A percentile compares a stretch with the other conserved stretches of the same genome.
phyloP scores from a whole-genome alignment of 441 rosid genomes.

The Capsella rubella region DNA sequence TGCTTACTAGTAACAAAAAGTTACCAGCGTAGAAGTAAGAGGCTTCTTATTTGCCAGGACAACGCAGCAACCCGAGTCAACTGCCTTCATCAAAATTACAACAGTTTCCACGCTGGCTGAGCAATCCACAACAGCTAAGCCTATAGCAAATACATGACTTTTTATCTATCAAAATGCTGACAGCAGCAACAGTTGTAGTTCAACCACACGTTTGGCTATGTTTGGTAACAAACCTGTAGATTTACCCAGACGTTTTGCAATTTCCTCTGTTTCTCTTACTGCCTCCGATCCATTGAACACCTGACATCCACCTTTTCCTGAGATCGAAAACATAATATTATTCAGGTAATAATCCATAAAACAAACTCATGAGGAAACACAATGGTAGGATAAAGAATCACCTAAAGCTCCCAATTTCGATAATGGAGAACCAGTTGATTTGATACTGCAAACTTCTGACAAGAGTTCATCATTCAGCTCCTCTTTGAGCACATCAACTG shows the following conservation, averaged over 20 bases:
- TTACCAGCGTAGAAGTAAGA: slow-evolving; percentile 82
- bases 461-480: slow-evolving; percentile 67
- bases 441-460: slow-evolving; percentile 64
- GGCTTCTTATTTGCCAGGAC: slow-evolving; percentile 97
- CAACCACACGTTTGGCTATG: not conserved
- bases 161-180: not conserved
- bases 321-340: not conserved
- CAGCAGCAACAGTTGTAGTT: no score
- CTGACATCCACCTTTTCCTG: slow-evolving; percentile 51
- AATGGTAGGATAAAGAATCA: slow-evolving; percentile 35
- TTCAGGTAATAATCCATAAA: slow-evolving; percentile 2
- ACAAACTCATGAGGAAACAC: not conserved
- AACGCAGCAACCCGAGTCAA: slow-evolving; percentile 71
- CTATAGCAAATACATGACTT: slow-evolving; percentile 44
- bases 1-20: slow-evolving; percentile 18
- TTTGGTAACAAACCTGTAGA: slow-evolving; percentile 67
- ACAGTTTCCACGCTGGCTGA: slow-evolving; percentile 77
- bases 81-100: slow-evolving; percentile 58
- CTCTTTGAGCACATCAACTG: slow-evolving; percentile 53
- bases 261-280: slow-evolving; percentile 48
- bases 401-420: slow-evolving; percentile 53
- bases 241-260: slow-evolving; percentile 65
- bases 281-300: slow-evolving; percentile 53
- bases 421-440: slow-evolving; percentile 63
- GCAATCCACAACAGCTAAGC: slow-evolving; percentile 84